Conservation (phyloP, 176 grass and related monocot species). For the Phragmites australis region DNA sequence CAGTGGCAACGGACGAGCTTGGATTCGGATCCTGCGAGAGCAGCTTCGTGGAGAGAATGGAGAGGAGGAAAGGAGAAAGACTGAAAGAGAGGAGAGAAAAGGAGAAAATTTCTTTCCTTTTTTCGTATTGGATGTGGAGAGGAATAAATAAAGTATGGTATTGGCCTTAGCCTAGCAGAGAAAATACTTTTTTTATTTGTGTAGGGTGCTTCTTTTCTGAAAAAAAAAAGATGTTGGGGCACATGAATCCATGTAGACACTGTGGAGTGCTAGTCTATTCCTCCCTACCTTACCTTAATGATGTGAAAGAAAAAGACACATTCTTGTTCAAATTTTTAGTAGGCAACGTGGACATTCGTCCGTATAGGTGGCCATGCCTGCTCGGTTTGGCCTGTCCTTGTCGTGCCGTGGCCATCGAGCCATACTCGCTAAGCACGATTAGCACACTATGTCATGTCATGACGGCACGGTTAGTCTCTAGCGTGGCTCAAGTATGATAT, state of each 20-base stretch:
- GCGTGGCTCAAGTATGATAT: too few species aligned
- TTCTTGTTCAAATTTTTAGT: not conserved
- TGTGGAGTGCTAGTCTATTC: not conserved
- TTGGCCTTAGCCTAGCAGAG: not conserved
- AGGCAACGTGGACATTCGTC: too few species aligned
- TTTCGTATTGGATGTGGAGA: slow-evolving; percentile 14
- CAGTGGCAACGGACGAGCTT: slow-evolving; percentile 26
- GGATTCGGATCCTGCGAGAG: slow-evolving; percentile 41
- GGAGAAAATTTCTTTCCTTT: not conserved
- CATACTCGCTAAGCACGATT: too few species aligned
- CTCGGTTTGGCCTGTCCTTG: too few species aligned
- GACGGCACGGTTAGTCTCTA: too few species aligned
- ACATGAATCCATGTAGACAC: slow-evolving; percentile 12
- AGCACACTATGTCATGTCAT: too few species aligned
- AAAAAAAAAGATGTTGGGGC: not conserved
- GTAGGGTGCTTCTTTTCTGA: not conserved
- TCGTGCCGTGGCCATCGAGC: too few species aligned
- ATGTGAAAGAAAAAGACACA: not conserved
- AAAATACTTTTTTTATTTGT: not conserved
- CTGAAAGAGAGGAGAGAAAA: not conserved
- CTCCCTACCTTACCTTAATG: not conserved
- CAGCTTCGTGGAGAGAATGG: slow-evolving; percentile 12
- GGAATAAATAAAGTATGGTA: slow-evolving; percentile 35
- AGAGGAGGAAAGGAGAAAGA: not conserved
- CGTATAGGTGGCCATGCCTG: too few species aligned